Evolutionary conservation across 163 green algal genomes (phyloP).

Genomic region (Trebouxiophyceae sp.): DNA sequence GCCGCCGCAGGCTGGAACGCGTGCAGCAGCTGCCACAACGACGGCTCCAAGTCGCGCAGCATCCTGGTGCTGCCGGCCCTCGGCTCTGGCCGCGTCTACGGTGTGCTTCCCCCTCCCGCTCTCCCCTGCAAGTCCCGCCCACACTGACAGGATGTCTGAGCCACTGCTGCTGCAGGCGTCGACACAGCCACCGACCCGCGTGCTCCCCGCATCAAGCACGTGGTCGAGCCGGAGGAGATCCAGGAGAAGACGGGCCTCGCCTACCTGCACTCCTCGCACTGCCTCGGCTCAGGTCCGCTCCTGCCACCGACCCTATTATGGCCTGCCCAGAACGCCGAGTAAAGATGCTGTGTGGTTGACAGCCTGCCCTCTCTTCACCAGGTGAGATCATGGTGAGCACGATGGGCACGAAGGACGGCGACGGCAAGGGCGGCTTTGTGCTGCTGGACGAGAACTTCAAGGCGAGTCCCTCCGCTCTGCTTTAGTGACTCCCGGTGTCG

Average conservation of each 20-base stretch:
- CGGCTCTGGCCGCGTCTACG: slow-evolving; percentile 43
- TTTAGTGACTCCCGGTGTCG: no score
- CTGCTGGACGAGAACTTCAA: slow-evolving; percentile 65
- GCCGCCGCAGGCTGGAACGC: neutral
- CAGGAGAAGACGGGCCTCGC: slow-evolving; percentile 42
- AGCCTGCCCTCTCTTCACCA: no score
- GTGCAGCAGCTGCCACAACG: slow-evolving; percentile 49
- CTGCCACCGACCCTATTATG: no score
- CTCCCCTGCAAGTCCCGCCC: neutral
- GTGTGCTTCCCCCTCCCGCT: slow-evolving; percentile 27
- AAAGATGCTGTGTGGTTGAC: no score
- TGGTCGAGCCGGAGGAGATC: slow-evolving; percentile 54
- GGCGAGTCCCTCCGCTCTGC: no score
- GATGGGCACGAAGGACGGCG: slow-evolving; percentile 42
- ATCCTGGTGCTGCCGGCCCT: slow-evolving; percentile 49
- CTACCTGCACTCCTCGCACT: slow-evolving; percentile 70
- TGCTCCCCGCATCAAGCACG: slow-evolving; percentile 41
- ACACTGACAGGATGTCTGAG: neutral
- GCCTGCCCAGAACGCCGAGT: no score
- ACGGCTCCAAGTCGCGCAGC: slow-evolving; percentile 30
- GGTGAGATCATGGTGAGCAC: slow-evolving; percentile 26
- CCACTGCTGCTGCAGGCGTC: slow-evolving; percentile 38
- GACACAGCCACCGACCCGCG: slow-evolving; percentile 46
- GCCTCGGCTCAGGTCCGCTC: slow-evolving; percentile 59
- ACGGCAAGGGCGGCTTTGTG: slow-evolving; percentile 58